Conservation (phyloP, 345 rosid genomes). For the Euclidium syriacum region DNA sequence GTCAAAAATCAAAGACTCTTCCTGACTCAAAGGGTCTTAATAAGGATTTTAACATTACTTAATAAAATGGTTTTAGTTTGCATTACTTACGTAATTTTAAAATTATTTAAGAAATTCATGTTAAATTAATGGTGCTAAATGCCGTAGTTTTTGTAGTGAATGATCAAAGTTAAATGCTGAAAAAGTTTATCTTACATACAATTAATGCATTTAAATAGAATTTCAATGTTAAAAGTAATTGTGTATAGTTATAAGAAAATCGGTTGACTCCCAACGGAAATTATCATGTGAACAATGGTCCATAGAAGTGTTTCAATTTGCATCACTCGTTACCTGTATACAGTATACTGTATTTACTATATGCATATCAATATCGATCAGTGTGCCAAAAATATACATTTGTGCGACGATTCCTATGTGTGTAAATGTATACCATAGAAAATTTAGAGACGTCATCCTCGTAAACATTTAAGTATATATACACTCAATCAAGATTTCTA, state of each 20-base stretch:
- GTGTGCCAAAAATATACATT: neutral
- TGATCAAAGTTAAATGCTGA: neutral
- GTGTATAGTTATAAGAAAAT: neutral
- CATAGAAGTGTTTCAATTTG: slow-evolving; percentile 8
- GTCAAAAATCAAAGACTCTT: too few species aligned
- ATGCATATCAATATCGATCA: neutral
- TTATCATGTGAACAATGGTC: neutral
- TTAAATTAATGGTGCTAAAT: too few species aligned
- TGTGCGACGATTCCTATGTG: neutral
- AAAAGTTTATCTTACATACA: neutral
- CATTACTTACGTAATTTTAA: too few species aligned
- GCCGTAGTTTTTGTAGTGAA: too few species aligned
- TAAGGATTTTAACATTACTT: too few species aligned
- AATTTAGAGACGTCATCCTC: neutral
- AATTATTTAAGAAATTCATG: too few species aligned
- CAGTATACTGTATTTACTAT: neutral
- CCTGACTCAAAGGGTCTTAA: too few species aligned
- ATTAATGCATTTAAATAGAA: neutral
- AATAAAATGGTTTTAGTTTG: too few species aligned
- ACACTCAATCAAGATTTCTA: neutral
- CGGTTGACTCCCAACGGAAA: slow-evolving; percentile 6
- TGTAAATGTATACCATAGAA: neutral
- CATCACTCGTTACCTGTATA: slow-evolving; percentile 1
- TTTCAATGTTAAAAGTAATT: neutral
- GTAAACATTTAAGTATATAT: neutral